Evolutionary conservation across 371 early-diverging fungal genomes (phyloP).

Genomic region (Lichtheimia hyalospora): DNA sequence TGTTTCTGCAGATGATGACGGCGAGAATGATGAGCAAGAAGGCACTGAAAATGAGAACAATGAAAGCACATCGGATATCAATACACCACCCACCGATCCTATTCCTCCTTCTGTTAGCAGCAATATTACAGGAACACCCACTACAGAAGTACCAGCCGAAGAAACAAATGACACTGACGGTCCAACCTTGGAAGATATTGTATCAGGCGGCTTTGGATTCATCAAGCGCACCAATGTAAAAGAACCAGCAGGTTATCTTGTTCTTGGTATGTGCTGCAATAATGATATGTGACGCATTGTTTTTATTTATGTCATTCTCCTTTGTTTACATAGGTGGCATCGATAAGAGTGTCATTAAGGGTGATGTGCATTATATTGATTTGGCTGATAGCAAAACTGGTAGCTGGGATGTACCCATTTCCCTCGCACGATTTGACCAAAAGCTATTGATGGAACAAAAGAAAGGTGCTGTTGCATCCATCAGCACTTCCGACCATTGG

Average conservation of each 20-base stretch:
- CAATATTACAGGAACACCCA: not conserved
- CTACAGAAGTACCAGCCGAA: not conserved
- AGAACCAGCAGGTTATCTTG: constrained; percentile 37
- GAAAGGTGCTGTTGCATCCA: constrained; percentile 34
- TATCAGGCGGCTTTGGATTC: constrained; percentile 35
- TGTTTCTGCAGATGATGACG: not conserved
- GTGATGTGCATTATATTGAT: constrained; percentile 33
- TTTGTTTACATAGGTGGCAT: constrained; percentile 29
- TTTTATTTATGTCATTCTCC: not conserved
- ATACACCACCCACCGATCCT: not conserved
- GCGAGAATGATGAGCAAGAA: not conserved
- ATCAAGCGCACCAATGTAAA: constrained; percentile 23
- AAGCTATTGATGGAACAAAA: constrained; percentile 30
- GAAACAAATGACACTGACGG: not conserved
- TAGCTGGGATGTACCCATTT: constrained; percentile 46
- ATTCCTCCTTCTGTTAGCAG: not conserved
- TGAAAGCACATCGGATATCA: not conserved
- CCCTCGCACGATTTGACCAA: constrained; percentile 34
- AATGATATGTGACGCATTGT: not conserved
- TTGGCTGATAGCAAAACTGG: constrained; percentile 29
- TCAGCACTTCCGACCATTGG: constrained; percentile 33
- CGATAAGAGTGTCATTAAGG: constrained; percentile 35
- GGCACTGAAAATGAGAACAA: not conserved
- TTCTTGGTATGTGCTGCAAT: constrained; percentile 21
- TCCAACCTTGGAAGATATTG: constrained; percentile 2